phyloP scores from a whole-genome alignment of 805 yeast genomes.

The Cyberlindnera maritima region DNA sequence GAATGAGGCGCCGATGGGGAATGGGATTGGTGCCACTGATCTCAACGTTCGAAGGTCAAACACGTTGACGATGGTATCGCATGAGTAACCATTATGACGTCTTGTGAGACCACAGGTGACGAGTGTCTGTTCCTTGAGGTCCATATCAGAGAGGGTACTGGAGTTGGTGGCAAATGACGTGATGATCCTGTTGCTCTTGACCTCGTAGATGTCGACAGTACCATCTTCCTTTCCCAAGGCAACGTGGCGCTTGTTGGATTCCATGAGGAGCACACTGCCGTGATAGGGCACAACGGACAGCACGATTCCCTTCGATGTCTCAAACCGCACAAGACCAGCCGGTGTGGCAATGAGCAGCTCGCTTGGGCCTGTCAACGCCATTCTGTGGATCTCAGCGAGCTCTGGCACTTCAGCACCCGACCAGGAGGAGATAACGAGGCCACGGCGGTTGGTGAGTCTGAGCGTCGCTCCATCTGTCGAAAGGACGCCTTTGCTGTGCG shows the following conservation, averaged over 20 bases:
- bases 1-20: conserved; percentile 85
- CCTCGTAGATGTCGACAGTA: conserved; percentile 61
- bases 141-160: conserved; percentile 60
- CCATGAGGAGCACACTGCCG: conserved; percentile 45
- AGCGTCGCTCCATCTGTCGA: conserved; percentile 52
- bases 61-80: conserved; percentile 81
- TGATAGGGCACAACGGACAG: conserved; percentile 39
- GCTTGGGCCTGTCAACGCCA: conserved; percentile 33
- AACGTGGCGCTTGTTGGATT: conserved; percentile 50
- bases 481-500: conserved; percentile 56
- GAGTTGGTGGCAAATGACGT: conserved; percentile 59
- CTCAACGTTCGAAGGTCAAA: conserved; percentile 75
- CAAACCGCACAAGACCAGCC: conserved; percentile 40
- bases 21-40: conserved; percentile 75
- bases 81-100: conserved; percentile 52
- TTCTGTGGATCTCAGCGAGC: conserved; percentile 33
- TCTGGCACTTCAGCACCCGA: conserved; percentile 31
- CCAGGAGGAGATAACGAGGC: conserved; percentile 40
- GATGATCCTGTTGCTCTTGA: conserved; percentile 43
- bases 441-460: conserved; percentile 55
- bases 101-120: conserved; percentile 81
- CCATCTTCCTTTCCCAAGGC: conserved; percentile 62
- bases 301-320: conserved; percentile 37
- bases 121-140: conserved; percentile 59
- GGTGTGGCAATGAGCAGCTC: conserved; percentile 46